Conservation (phyloP, 2,329 filamentous ascomycete genomes). For the Botrytis galanthina region DNA sequence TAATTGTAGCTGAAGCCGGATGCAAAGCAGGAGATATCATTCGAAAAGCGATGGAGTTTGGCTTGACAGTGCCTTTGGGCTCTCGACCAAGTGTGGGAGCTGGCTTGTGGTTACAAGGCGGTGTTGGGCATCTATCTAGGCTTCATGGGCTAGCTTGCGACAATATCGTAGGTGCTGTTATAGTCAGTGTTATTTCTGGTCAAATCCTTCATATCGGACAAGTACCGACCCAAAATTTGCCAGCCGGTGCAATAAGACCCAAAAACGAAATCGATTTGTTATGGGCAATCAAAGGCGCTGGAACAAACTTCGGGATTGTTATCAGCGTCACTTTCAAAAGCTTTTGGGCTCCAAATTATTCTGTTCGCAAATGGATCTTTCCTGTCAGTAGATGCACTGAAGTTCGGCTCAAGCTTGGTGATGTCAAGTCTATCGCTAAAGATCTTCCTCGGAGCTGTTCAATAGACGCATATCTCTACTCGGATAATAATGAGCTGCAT, state of each 20-base stretch:
- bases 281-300: constrained; percentile 32
- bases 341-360: constrained; percentile 26
- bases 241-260: constrained; percentile 25
- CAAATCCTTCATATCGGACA: constrained; percentile 50
- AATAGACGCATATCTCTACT: constrained; percentile 57
- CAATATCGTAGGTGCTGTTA: constrained; percentile 56
- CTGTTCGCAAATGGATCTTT: constrained; percentile 28
- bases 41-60: constrained; percentile 41
- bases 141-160: constrained; percentile 58
- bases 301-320: constrained; percentile 32
- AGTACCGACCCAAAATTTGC: constrained; percentile 32
- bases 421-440: constrained; percentile 41
- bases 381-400: constrained; percentile 31
- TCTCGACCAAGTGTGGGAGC: constrained; percentile 61
- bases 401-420: constrained; percentile 38
- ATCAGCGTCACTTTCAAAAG: constrained; percentile 30
- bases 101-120: constrained; percentile 63
- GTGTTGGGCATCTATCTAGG: constrained; percentile 48
- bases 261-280: constrained; percentile 29
- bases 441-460: constrained; percentile 46
- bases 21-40: constrained; percentile 57
- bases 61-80: constrained; percentile 57
- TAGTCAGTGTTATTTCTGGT: constrained; percentile 52
- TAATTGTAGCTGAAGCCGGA: constrained; percentile 54
- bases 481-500: constrained; percentile 44